phyloP scores from a whole-genome alignment of 495 filamentous ascomycete genomes.

The Trichocladium antarcticum region DNA sequence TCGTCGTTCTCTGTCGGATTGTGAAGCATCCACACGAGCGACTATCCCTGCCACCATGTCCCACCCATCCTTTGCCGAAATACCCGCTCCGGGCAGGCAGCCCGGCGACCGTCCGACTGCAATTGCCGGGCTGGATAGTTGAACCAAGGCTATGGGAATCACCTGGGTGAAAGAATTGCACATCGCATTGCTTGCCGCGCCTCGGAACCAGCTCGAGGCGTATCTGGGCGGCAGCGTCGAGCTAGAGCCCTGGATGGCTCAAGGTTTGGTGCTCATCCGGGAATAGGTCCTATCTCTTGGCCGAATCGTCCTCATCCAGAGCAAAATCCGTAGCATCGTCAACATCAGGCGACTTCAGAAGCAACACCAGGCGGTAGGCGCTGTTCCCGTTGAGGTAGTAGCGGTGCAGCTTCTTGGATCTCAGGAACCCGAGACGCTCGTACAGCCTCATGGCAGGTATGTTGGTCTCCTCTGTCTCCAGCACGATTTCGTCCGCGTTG shows the following conservation, averaged over 20 bases:
- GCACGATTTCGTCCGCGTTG: slow-evolving; percentile 85
- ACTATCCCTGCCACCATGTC: too few species aligned
- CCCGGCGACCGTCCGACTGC: too few species aligned
- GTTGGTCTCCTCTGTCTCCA: slow-evolving; percentile 96
- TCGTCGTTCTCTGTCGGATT: too few species aligned
- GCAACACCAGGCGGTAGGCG: slow-evolving; percentile 77
- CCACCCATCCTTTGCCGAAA: too few species aligned
- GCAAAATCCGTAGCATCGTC: slow-evolving; percentile 19
- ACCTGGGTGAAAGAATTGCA: too few species aligned
- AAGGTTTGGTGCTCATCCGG: not conserved
- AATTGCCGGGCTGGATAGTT: too few species aligned
- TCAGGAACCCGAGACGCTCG: slow-evolving; percentile 82
- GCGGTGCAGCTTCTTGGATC: slow-evolving; percentile 85
- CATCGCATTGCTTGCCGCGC: too few species aligned
- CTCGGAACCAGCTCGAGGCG: too few species aligned
- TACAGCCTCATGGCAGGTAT: slow-evolving; percentile 86
- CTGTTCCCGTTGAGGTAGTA: slow-evolving; percentile 97
- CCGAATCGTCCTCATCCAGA: slow-evolving; percentile 15
- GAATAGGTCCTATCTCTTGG: not conserved
- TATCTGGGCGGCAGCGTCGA: too few species aligned
- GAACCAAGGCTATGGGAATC: too few species aligned
- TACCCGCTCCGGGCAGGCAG: too few species aligned
- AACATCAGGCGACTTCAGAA: slow-evolving; percentile 49
- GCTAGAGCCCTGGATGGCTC: not conserved
- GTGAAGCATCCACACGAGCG: too few species aligned